Percentiles rank a stretch among this genome's conserved stretches.
phyloP scores from a whole-genome alignment of 139 green algal species.

The Micromonas commoda region DNA sequence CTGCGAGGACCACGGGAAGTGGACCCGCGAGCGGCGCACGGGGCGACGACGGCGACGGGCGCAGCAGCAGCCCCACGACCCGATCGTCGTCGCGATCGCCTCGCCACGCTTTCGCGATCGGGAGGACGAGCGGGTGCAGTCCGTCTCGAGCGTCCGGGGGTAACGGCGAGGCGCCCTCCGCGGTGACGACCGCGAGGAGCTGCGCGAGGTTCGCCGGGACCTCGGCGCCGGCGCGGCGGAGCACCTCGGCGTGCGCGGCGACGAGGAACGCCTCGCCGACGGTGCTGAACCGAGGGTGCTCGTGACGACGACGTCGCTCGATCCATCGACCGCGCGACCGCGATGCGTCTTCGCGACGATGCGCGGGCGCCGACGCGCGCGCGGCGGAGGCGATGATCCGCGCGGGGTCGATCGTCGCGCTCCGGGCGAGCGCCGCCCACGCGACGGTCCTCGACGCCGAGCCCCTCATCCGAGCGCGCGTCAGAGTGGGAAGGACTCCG shows the following conservation, averaged over 20 bases:
- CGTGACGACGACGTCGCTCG: background rate
- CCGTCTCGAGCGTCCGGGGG: background rate
- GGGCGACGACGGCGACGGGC: background rate
- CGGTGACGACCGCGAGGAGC: background rate
- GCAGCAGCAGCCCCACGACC: background rate
- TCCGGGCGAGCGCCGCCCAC: background rate
- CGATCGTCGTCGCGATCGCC: background rate
- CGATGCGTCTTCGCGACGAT: background rate
- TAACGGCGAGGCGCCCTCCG: background rate
- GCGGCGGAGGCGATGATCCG: constrained; percentile 6
- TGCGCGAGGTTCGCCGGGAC: too few species aligned
- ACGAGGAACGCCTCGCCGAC: too few species aligned
- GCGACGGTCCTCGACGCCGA: background rate
- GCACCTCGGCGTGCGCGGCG: too few species aligned
- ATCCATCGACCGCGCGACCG: background rate
- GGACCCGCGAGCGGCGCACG: background rate
- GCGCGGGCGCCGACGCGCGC: background rate
- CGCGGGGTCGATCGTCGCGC: background rate
- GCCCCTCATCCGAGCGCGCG: background rate
- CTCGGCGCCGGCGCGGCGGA: too few species aligned
- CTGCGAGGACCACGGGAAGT: background rate
- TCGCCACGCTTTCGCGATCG: constrained; percentile 3
- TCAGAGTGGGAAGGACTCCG: too few species aligned
- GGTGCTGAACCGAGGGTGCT: background rate
- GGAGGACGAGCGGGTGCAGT: constrained; percentile 1